Base-by-base conservation (phyloP, 345 rosid species). In the Rhodomyrtus tomentosa region DNA sequence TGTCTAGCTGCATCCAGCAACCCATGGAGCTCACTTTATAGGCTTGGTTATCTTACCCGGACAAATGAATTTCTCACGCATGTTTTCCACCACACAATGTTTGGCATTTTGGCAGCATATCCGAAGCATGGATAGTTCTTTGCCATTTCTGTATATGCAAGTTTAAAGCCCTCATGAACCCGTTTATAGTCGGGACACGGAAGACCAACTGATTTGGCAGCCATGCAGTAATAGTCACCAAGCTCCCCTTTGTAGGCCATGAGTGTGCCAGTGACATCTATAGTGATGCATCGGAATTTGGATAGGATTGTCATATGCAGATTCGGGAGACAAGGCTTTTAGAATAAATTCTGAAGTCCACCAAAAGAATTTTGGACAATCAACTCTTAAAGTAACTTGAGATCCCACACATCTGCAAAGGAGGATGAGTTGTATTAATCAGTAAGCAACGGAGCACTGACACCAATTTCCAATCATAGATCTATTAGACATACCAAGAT, bases 161-260 rank as follows among this genome's bases (percentile, higher is more conserved):
- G 84, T 84, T 95, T 95, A 86, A 97, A 97, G 84, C 99, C 98
- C 90, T 94, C 93, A 81, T 97, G 99, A 62, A 97, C 88, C 1
- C 98, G 92, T 85, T 94, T 94, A 83, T 97, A 97, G 88, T 97
- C 98, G 36, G 99, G 99, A 88, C 99, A 97, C 40, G 98, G 98
- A 50, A 92, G 89, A 80, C 99, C 99, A 83, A 89, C 91, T 29
- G 99, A 89, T 90, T 97, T 97, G 85, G 99, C 98, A 74, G 98
- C 99, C 99, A 97, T 97, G 90, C 99, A 97, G 79, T 95, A 97
- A 90, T 95, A 97, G 90, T 97, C 98, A 83, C 99, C 99, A 83
- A 97, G 98, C 89, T 97, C 98, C 74, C 99, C 99, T 90, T 94
- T 97, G 89, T 97, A 97, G 45, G 99, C 99, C 62, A 97, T 87